Evolutionary conservation across 306 rosid genomes (phyloP).

Genomic region (Cicer arietinum): DNA sequence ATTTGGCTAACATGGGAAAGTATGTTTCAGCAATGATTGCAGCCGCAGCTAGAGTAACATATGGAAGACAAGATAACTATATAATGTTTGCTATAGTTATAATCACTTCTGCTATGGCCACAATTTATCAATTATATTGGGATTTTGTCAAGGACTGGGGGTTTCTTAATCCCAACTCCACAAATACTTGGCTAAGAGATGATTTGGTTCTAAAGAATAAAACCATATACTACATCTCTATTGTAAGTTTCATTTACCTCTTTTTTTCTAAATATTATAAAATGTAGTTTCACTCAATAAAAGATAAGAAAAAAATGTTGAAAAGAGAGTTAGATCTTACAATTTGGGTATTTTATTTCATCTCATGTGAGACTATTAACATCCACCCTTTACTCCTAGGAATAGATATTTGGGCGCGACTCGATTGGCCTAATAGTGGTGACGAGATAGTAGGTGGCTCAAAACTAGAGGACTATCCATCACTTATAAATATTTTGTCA

Average conservation of each 20-base stretch:
- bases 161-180: slow-evolving; percentile 65
- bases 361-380: no score
- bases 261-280: not conserved
- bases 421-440: no score
- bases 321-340: no score
- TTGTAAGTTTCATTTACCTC: slow-evolving; percentile 52
- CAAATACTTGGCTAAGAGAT: slow-evolving; percentile 78
- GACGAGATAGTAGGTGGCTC: no score
- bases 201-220: slow-evolving; percentile 77
- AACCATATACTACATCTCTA: slow-evolving; percentile 74
- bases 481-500: no score
- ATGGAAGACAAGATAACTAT: slow-evolving; percentile 44
- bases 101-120: slow-evolving; percentile 72
- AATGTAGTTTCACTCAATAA: not conserved
- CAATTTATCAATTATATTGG: slow-evolving; percentile 88
- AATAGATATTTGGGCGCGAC: no score
- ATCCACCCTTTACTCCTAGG: no score
- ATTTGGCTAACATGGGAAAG: slow-evolving; percentile 95
- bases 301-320: no score
- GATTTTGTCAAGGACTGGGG: slow-evolving; percentile 98
- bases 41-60: slow-evolving; percentile 74
- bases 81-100: slow-evolving; percentile 65
- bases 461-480: no score
- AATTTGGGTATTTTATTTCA: no score
- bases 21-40: slow-evolving; percentile 95